Conservation (phyloP, 257 asterid genomes). For the Penstemon davidsonii region DNA sequence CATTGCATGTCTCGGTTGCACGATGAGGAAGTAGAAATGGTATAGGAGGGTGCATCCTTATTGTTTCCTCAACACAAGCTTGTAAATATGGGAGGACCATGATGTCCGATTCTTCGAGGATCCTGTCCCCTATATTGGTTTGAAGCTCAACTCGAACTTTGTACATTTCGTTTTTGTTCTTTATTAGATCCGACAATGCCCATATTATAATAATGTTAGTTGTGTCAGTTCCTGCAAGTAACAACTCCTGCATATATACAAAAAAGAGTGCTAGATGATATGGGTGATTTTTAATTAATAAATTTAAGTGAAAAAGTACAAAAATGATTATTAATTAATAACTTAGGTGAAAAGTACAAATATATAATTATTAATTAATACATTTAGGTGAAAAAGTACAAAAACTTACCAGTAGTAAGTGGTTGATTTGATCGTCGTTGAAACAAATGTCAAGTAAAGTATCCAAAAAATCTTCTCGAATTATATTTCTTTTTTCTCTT, state of each 20-base stretch:
- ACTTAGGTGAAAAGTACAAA: too few species aligned
- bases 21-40: conserved; percentile 8
- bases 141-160: conserved; percentile 46
- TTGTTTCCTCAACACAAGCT: neutral
- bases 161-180: conserved; percentile 45
- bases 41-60: conserved; percentile 11
- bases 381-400: too few species aligned
- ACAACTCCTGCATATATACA: conserved; percentile 39
- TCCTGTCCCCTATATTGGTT: conserved; percentile 29
- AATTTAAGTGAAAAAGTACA: too few species aligned
- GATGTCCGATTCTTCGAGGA: conserved; percentile 41
- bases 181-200: conserved; percentile 53
- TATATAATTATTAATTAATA: too few species aligned
- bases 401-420: neutral
- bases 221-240: conserved; percentile 50
- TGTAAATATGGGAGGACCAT: neutral
- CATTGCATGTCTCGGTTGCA: conserved; percentile 7
- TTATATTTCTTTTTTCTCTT: neutral
- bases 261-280: too few species aligned
- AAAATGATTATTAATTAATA: too few species aligned
- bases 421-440: conserved; percentile 11
- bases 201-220: conserved; percentile 41
- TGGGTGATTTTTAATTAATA: too few species aligned
- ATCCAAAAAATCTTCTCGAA: conserved; percentile 1
- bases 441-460: neutral